phyloP scores from a whole-genome alignment of 1,284 basidiomycete genomes.

The Irpex sp. region DNA sequence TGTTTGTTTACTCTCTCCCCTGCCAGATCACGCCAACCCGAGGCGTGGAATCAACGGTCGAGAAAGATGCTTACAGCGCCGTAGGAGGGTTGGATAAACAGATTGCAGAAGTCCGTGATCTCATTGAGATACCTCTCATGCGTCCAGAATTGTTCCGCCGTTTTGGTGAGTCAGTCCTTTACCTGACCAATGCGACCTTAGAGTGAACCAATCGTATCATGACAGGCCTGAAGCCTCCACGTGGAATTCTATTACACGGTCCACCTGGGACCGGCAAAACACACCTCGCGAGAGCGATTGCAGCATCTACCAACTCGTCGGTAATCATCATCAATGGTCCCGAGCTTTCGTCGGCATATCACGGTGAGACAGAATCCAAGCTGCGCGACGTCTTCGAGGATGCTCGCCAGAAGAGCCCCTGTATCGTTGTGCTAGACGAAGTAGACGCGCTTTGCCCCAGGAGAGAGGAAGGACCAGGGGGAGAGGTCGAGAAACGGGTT shows the following conservation, averaged over 20 bases:
- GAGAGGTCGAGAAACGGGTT: slow-evolving; percentile 94
- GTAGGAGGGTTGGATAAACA: slow-evolving; percentile 90
- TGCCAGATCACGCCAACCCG: slow-evolving; percentile 33
- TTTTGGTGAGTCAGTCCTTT: slow-evolving; percentile 59
- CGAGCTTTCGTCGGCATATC: slow-evolving; percentile 91
- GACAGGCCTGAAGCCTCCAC: slow-evolving; percentile 81
- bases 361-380: slow-evolving; percentile 94
- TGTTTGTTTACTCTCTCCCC: not conserved
- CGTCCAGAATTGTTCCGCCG: slow-evolving; percentile 87
- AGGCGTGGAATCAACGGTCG: slow-evolving; percentile 37
- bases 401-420: slow-evolving; percentile 80
- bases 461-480: slow-evolving; percentile 83
- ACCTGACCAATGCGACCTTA: not conserved
- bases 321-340: slow-evolving; percentile 93
- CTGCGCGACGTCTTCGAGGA: slow-evolving; percentile 88
- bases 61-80: slow-evolving; percentile 57
- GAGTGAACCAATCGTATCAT: slow-evolving; percentile 10
- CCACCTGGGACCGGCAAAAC: slow-evolving; percentile 96
- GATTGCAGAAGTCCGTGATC: slow-evolving; percentile 85
- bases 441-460: slow-evolving; percentile 93
- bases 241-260: slow-evolving; percentile 87
- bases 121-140: slow-evolving; percentile 93
- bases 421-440: slow-evolving; percentile 94
- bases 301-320: slow-evolving; percentile 74
- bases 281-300: slow-evolving; percentile 86